These are phyloP conservation scores for Logfia minima DNA, from an alignment of 129 eudicot species.

Conservation along the genomic window DNA sequence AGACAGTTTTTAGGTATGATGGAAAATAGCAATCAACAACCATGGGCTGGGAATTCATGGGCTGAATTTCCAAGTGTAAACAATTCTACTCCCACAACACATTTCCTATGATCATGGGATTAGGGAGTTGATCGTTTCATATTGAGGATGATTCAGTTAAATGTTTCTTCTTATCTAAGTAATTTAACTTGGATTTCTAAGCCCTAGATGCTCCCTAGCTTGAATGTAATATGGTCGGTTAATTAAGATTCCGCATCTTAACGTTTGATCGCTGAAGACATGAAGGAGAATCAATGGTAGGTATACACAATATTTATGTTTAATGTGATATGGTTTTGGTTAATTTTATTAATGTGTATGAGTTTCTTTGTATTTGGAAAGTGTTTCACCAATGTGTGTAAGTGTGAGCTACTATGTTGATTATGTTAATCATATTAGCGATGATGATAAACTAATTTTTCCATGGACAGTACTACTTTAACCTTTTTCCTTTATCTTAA, in stretches of 20 bases:
- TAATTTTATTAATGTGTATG: constrained; percentile 17
- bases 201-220: constrained; percentile 23
- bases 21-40: constrained; percentile 37
- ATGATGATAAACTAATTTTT: constrained; percentile 26
- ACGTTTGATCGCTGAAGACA: constrained; percentile 29
- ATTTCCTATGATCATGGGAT: constrained; percentile 40
- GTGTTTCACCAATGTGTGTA: constrained; percentile 32
- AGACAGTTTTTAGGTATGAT: constrained; percentile 44
- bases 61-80: constrained; percentile 49
- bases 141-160: constrained; percentile 14
- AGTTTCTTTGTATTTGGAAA: background rate
- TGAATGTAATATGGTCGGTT: constrained; percentile 22
- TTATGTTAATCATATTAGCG: constrained; percentile 21
- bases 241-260: constrained; percentile 29
- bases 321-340: constrained; percentile 28
- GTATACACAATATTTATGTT: constrained; percentile 4
- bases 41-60: constrained; percentile 63
- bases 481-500: background rate
- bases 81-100: constrained; percentile 51
- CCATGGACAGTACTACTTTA: constrained; percentile 12
- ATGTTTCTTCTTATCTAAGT: constrained; percentile 29
- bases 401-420: constrained; percentile 40
- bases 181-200: constrained; percentile 22
- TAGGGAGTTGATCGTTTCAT: background rate
- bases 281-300: constrained; percentile 4